These are phyloP conservation scores for Xylaria telfairii DNA, from an alignment of 495 filamentous ascomycete genomes.

Conservation along the genomic window DNA sequence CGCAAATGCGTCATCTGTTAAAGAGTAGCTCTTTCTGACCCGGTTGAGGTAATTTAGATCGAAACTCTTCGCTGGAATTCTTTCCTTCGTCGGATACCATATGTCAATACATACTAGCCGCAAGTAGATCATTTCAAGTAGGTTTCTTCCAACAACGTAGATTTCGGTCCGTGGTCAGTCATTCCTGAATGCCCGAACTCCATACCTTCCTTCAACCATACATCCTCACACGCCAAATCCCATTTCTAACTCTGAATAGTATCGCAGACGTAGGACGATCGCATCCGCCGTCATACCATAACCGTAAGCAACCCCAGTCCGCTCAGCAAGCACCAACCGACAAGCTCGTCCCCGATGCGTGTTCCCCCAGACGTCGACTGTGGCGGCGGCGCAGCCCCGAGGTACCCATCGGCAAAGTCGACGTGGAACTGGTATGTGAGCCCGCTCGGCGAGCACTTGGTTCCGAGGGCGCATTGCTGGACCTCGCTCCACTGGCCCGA, in stretches of 20 bases:
- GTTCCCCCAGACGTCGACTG: not conserved
- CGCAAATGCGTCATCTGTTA: not conserved
- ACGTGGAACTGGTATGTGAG: constrained; percentile 40
- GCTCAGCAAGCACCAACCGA: not conserved
- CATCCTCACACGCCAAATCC: too few species aligned
- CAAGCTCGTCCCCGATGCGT: too few species aligned
- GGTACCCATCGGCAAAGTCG: constrained; percentile 29
- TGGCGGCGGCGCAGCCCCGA: constrained; percentile 13
- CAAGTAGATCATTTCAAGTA: not conserved
- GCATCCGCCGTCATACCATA: not conserved
- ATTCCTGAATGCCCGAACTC: not conserved
- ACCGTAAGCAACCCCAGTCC: constrained; percentile 3
- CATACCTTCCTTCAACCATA: not conserved
- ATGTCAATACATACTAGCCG: not conserved
- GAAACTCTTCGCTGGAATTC: not conserved
- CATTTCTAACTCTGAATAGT: not conserved
- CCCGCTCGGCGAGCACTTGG: constrained; percentile 40
- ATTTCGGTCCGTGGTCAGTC: not conserved
- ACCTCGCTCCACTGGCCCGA: constrained; percentile 42
- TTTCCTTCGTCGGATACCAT: not conserved
- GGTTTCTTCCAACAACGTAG: not conserved
- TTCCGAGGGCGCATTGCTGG: constrained; percentile 41
- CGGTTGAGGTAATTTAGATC: too few species aligned
- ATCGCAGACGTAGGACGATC: not conserved
- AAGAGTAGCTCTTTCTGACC: not conserved